Conservation (phyloP, 2,329 filamentous ascomycete genomes). For the Apiospora malaysiana region DNA sequence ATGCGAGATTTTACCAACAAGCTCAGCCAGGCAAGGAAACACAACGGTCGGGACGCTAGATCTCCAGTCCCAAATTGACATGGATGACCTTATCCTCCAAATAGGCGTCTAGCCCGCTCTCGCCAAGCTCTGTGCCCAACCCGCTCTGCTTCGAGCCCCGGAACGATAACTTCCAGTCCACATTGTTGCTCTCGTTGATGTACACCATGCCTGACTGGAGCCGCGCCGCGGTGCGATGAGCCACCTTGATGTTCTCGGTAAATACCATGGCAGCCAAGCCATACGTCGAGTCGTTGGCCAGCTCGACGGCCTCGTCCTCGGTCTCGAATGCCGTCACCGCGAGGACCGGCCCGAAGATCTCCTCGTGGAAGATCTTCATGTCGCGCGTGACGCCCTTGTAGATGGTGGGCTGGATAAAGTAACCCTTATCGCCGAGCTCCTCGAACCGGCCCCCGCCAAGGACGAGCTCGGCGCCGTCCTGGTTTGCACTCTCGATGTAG, state of each 20-base stretch:
- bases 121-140: slow-evolving; percentile 77
- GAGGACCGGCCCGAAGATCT: slow-evolving; percentile 90
- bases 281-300: slow-evolving; percentile 79
- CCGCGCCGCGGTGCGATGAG: slow-evolving; percentile 77
- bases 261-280: slow-evolving; percentile 85
- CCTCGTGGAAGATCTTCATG: slow-evolving; percentile 92
- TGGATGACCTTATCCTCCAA: slow-evolving; percentile 71
- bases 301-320: slow-evolving; percentile 76
- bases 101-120: slow-evolving; percentile 71
- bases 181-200: slow-evolving; percentile 67
- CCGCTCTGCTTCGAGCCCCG: slow-evolving; percentile 81
- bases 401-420: slow-evolving; percentile 91
- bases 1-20: no score
- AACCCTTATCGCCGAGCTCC: slow-evolving; percentile 78
- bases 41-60: slow-evolving; percentile 34
- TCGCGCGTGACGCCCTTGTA: slow-evolving; percentile 80
- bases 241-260: slow-evolving; percentile 82
- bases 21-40: no score
- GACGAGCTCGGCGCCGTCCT: slow-evolving; percentile 66
- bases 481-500: slow-evolving; percentile 72
- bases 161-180: slow-evolving; percentile 48
- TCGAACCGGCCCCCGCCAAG: slow-evolving; percentile 51
- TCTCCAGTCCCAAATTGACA: slow-evolving; percentile 55
- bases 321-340: slow-evolving; percentile 85
- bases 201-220: slow-evolving; percentile 73